Evolutionary conservation across 2,329 filamentous ascomycete genomes (phyloP), one percentile per base, ranked within the genome.

Genomic region (Pseudocercospora fijiensis): DNA sequence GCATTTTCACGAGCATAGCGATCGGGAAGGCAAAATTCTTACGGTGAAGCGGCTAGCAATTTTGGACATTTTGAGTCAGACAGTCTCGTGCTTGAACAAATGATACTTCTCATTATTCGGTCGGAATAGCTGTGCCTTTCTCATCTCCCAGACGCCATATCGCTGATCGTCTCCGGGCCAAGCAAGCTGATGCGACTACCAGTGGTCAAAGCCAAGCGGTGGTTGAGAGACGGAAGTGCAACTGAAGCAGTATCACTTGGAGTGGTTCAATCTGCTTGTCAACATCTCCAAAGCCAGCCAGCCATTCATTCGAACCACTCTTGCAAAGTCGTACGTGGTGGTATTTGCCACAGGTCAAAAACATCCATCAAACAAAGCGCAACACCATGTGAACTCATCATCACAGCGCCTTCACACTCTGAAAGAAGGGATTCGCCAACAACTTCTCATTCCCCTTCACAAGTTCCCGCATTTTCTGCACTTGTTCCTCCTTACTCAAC

Each of bases 401-500:
- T 66, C 69, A 83, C 72, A 83, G 69, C 18, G 80, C 81, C 72
- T 81, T 80, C 16, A 85, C 76, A 41, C 77, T 77, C 71, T 89
- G 83, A 73, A 93, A 93, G 74, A 93, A 93, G 0, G 82, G 83
- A 74, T 87, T 89, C 28, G 76, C 78, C 74, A 83, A 78, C 70
- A 89, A 72, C 73, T 85, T 87, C 71, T 88, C 82, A 75, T 97
- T 90, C 1, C 81, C 85, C 70, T 84, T 84, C 3, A 98, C 91
- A 71, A 98, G 78, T 71, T 93, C 90, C 76, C 86, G 89, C 84
- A 98, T 87, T 70, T 87, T 85, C 67, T 84, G 82, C 7, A 94
- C 86, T 82, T 95, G 93, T 75, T 96, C 88, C 69, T 90, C 88
- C 70, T 87, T 87, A 22, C 67, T 63, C 63, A 85, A 80, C 10